These are phyloP conservation scores for Breynia disticha DNA, from an alignment of 441 rosid species.

Conservation along the genomic window DNA sequence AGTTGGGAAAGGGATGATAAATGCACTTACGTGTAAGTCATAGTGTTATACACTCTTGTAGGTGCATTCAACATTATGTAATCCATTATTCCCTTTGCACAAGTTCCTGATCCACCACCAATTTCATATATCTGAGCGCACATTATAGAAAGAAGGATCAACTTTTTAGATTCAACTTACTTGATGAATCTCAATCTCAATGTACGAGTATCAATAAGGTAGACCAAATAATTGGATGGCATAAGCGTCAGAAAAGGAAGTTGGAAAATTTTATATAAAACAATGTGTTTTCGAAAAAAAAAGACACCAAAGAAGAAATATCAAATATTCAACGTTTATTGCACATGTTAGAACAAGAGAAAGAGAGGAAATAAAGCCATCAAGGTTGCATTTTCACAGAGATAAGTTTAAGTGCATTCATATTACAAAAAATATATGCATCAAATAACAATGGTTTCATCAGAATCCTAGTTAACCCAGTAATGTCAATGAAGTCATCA, in stretches of 20 bases:
- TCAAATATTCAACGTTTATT: background rate
- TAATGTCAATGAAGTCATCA: background rate
- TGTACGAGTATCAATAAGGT: background rate
- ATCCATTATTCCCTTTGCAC: constrained; percentile 92
- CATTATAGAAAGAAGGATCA: constrained; percentile 18
- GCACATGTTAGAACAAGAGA: no score
- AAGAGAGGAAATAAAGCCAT: no score
- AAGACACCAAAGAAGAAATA: no score
- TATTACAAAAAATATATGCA: no score
- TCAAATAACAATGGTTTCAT: no score
- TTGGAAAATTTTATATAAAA: background rate
- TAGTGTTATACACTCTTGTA: constrained; percentile 71
- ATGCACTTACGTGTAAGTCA: constrained; percentile 74
- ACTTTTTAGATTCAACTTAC: constrained; percentile 10
- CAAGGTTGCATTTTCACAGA: no score
- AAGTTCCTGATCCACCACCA: constrained; percentile 98
- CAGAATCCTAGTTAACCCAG: no score
- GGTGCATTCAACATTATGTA: constrained; percentile 94
- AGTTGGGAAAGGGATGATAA: constrained; percentile 12
- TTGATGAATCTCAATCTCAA: no score
- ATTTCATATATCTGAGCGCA: constrained; percentile 81
- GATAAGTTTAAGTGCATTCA: no score
- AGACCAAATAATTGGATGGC: constrained; percentile 1
- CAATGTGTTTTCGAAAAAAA: constrained; percentile 1
- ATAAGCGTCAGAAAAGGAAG: background rate